phyloP scores from a whole-genome alignment of 2,329 filamentous ascomycete genomes.

The Macrophomina phaseolina region DNA sequence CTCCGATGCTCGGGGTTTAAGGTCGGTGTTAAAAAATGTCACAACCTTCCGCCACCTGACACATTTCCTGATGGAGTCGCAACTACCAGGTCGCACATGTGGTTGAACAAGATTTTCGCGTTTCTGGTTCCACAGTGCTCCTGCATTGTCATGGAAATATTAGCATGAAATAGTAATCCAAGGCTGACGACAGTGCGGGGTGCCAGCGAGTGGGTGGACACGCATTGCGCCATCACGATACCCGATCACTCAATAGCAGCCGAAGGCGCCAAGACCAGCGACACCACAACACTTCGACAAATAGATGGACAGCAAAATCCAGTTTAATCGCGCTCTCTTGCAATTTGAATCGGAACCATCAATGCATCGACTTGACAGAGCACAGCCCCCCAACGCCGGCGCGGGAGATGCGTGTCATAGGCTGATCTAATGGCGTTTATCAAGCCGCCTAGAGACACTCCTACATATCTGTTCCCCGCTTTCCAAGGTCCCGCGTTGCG shows the following conservation, averaged over 20 bases:
- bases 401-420: slow-evolving; percentile 7
- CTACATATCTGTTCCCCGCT: background rate
- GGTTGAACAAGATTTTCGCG: no score
- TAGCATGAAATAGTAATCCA: background rate
- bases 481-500: background rate
- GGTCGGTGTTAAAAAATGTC: no score
- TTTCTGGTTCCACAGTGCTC: no score
- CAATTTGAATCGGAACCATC: background rate
- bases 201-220: background rate
- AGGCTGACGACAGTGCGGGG: background rate
- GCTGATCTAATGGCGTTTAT: slow-evolving; percentile 13
- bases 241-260: slow-evolving; percentile 17
- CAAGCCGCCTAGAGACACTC: background rate
- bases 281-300: slow-evolving; percentile 2
- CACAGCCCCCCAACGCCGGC: background rate
- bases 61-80: no score
- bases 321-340: background rate
- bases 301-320: background rate
- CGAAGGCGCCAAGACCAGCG: slow-evolving; percentile 1
- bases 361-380: background rate
- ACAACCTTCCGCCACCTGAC: no score
- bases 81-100: no score
- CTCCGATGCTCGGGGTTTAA: no score
- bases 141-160: no score
- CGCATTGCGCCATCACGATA: background rate